Conservation (phyloP, 768 basidiomycete genomes). For the Mycena epipterygia region DNA sequence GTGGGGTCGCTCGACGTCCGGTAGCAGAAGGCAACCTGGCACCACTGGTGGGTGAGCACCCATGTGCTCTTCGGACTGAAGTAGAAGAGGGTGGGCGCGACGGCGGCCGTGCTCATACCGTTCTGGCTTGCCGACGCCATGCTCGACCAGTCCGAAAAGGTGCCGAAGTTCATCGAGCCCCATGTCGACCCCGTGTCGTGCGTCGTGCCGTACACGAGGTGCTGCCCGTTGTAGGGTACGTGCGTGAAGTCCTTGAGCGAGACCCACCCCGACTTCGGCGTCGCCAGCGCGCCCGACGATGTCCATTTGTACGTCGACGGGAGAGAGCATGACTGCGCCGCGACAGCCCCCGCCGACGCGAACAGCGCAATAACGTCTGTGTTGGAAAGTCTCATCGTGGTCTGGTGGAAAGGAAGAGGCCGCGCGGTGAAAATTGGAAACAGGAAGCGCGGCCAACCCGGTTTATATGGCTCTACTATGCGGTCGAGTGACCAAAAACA, state of each 20-base stretch:
- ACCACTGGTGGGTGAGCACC: conserved; percentile 26
- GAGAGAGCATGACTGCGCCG: conserved; percentile 26
- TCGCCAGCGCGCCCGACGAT: conserved; percentile 19
- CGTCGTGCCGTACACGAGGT: conserved; percentile 24
- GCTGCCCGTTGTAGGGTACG: conserved; percentile 28
- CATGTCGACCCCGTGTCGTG: conserved; percentile 23
- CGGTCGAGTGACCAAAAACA: too few species aligned
- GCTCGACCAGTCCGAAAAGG: conserved; percentile 20
- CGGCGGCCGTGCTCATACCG: conserved; percentile 16
- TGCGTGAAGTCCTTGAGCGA: conserved; percentile 33
- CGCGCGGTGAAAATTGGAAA: too few species aligned
- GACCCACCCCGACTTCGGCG: conserved; percentile 27
- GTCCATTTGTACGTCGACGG: conserved; percentile 30
- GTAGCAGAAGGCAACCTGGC: conserved; percentile 23
- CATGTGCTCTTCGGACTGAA: conserved; percentile 25
- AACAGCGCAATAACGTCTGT: too few species aligned
- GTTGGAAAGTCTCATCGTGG: too few species aligned
- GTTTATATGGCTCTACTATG: too few species aligned
- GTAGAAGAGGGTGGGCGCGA: conserved; percentile 28
- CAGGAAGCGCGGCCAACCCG: too few species aligned
- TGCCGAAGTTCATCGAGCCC: conserved; percentile 26
- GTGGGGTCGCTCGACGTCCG: conserved; percentile 25
- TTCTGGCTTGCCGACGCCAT: conserved; percentile 31
- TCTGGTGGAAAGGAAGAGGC: too few species aligned
- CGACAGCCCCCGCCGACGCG: neutral